Evolutionary conservation across 805 yeast genomes (phyloP), one percentile per base, ranked within the genome.

Genomic region (Candida maris): DNA sequence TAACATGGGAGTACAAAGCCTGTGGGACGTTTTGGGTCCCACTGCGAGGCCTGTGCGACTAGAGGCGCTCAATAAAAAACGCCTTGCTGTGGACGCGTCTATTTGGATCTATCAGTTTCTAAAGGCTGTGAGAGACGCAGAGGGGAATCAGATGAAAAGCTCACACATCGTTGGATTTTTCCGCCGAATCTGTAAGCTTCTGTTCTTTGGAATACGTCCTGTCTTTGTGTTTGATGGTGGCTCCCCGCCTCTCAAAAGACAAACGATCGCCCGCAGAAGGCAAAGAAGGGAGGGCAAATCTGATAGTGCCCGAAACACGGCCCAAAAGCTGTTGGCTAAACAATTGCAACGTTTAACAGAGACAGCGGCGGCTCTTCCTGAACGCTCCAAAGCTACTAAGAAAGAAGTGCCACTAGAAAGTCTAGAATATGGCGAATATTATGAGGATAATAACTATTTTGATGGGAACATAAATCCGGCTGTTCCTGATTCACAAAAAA

Each of bases 91-190:
- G 6, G 99, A 93, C 68, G 99, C 98, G 1, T 91, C 97, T 2
- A 93, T 93, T 45, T 93, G 99, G 99, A 84, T 93, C 37, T 93
- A 93, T 56, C 99, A 93, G 59, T 93, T 93, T 54, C 67, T 93
- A 45, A 93, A 91, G 57, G 97, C 97, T 1, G 94, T 93, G 16
- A 72, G 97, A 48, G 95, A 88, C 56, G 64, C 75, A 26, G 82
- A 83, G 20, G 98, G 97, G 6, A 76, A 82, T 41, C 75, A 85
- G 1, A 58, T 89, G 41, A 70, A 73, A 20, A 84, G 79, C 42
- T 81, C 96, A 0, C 98, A 93, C 57, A 77, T 93, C 14, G 85
- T 88, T n/a, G 99, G 99, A 6, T 93, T 93, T 52, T 91, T 91
- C 59, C 65, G 97, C 44, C 71, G 99, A 37, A 88, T 93, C 12